phyloP scores from a whole-genome alignment of 2,329 filamentous ascomycete species.

The Plectosphaerella sp. region DNA sequence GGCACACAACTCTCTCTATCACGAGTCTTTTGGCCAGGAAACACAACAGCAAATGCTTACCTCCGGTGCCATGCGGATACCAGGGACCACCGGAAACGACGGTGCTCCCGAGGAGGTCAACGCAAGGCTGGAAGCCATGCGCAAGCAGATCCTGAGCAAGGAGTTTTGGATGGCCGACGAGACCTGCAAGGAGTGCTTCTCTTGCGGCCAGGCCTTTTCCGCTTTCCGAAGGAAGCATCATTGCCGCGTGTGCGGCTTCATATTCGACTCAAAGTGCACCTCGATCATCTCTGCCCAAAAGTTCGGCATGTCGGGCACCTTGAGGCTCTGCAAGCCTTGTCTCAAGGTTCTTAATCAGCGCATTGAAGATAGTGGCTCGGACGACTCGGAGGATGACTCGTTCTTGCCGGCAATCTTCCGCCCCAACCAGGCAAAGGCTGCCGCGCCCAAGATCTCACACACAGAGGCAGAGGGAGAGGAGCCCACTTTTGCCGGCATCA shows the following conservation, averaged over 20 bases:
- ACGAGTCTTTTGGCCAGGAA: conserved; percentile 50
- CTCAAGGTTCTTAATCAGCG: conserved; percentile 86
- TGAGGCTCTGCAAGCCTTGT: conserved; percentile 91
- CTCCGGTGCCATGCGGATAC: conserved; percentile 45
- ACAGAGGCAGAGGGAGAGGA: conserved; percentile 34
- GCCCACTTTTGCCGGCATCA: conserved; percentile 33
- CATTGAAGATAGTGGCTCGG: conserved; percentile 73
- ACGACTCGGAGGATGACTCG: conserved; percentile 77
- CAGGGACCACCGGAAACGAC: conserved; percentile 52
- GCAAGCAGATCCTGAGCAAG: conserved; percentile 83
- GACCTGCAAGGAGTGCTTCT: conserved; percentile 94
- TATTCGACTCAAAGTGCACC: conserved; percentile 96
- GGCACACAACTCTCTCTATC: conserved; percentile 53
- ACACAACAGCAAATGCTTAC: conserved; percentile 38
- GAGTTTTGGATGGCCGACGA: conserved; percentile 99
- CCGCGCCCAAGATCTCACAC: conserved; percentile 22
- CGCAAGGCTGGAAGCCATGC: conserved; percentile 65
- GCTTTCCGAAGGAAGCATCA: conserved; percentile 96
- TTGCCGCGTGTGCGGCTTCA: conserved; percentile 93
- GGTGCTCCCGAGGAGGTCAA: conserved; percentile 55
- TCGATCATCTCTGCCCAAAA: conserved; percentile 81
- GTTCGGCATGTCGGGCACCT: conserved; percentile 79
- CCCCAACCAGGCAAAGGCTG: conserved; percentile 43
- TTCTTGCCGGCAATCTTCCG: conserved; percentile 63
- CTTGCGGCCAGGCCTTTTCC: conserved; percentile 84